phyloP scores from a whole-genome alignment of 192 early-diverging fungal species.

The Powellomyces hirtus region DNA sequence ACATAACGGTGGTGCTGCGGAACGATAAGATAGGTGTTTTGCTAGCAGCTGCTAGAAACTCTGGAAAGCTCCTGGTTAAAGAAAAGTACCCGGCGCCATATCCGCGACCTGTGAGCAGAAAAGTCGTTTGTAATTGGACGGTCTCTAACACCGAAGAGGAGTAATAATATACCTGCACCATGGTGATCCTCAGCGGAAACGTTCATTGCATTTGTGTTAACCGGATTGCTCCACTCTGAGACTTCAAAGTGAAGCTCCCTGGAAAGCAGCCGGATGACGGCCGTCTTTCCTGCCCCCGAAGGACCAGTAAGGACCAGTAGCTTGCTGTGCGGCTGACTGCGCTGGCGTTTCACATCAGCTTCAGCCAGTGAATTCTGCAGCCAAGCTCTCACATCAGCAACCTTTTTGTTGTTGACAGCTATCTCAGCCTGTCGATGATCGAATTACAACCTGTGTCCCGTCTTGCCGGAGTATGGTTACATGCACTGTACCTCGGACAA shows the following conservation, averaged over 20 bases:
- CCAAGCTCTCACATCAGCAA: slow-evolving; percentile 36
- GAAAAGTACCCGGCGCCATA: not conserved
- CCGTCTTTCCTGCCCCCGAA: slow-evolving; percentile 47
- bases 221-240: slow-evolving; percentile 46
- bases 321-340: not conserved
- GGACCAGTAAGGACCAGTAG: slow-evolving; percentile 44
- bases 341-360: not conserved
- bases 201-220: slow-evolving; percentile 18
- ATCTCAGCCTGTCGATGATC: slow-evolving; percentile 24
- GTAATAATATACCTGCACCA: too few species aligned
- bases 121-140: too few species aligned
- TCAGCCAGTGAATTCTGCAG: slow-evolving; percentile 10
- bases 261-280: slow-evolving; percentile 32
- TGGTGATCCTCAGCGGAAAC: not conserved
- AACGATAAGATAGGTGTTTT: slow-evolving; percentile 17
- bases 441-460: not conserved
- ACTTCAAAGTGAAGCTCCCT: slow-evolving; percentile 41
- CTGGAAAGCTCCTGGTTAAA: slow-evolving; percentile 5
- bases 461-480: not conserved
- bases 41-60: slow-evolving; percentile 21
- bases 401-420: slow-evolving; percentile 38
- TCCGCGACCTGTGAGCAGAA: not conserved
- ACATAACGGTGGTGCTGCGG: not conserved
- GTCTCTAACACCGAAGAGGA: too few species aligned
- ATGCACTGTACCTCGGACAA: slow-evolving; percentile 1